These are phyloP conservation scores for Colletotrichum coccodes DNA, from an alignment of 2,329 filamentous ascomycete genomes.

Conservation along the genomic window DNA sequence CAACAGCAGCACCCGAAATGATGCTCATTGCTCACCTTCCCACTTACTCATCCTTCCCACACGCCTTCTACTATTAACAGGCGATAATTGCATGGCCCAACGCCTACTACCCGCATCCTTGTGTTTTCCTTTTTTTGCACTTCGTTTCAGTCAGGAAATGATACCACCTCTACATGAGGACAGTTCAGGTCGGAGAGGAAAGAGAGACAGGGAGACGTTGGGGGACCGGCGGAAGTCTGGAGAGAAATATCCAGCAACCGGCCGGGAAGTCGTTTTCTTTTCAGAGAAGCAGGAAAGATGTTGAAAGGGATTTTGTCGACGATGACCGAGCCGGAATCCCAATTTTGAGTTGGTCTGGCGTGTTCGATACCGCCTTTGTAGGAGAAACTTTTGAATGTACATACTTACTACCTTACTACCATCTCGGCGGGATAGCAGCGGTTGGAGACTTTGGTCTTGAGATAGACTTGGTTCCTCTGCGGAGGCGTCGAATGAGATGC, in stretches of 20 bases:
- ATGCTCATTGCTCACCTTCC: not conserved
- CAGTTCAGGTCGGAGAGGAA: constrained; percentile 22
- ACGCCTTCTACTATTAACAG: not conserved
- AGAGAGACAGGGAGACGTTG: not conserved
- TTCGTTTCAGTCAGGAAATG: constrained; percentile 35
- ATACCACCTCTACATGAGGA: constrained; percentile 32
- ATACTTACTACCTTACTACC: constrained; percentile 10
- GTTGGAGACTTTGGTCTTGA: not conserved
- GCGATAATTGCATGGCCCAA: constrained; percentile 27
- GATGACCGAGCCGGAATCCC: not conserved
- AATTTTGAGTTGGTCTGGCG: not conserved
- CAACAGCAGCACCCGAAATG: not conserved
- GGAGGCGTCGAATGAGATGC: constrained; percentile 13
- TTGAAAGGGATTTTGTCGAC: not conserved
- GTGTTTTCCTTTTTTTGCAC: constrained; percentile 14
- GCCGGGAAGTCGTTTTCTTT: not conserved
- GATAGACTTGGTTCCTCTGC: not conserved
- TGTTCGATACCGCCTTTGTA: constrained; percentile 12
- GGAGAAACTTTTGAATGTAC: constrained; percentile 18
- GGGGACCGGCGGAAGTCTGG: not conserved
- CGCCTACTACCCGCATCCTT: constrained; percentile 3
- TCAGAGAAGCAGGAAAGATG: not conserved
- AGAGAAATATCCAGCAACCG: not conserved
- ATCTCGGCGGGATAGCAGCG: not conserved
- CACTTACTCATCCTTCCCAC: not conserved